Conservation (phyloP, 2,329 filamentous ascomycete genomes). For the Aspergillus felis region DNA sequence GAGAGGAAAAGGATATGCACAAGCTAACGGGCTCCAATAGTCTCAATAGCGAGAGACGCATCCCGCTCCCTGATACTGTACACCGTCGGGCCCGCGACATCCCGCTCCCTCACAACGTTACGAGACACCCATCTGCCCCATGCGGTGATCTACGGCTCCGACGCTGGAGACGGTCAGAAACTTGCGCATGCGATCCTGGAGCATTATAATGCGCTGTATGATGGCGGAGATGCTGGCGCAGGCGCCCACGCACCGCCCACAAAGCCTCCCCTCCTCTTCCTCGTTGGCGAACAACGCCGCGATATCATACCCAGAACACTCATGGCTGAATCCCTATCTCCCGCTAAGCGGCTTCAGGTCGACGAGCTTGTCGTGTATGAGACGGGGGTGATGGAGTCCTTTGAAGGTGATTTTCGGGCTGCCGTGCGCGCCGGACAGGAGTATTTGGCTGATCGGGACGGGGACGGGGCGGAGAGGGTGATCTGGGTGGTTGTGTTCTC, state of each 20-base stretch:
- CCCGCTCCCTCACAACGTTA: slow-evolving; percentile 62
- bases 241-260: slow-evolving; percentile 43
- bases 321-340: slow-evolving; percentile 53
- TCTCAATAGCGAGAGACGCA: slow-evolving; percentile 7
- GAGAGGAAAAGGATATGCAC: neutral
- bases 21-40: neutral
- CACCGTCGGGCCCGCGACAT: slow-evolving; percentile 48
- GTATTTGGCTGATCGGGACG: slow-evolving; percentile 29
- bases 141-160: slow-evolving; percentile 67
- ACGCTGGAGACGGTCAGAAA: slow-evolving; percentile 79
- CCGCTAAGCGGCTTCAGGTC: slow-evolving; percentile 57
- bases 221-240: slow-evolving; percentile 3
- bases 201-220: slow-evolving; percentile 59
- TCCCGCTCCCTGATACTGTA: slow-evolving; percentile 38
- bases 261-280: slow-evolving; percentile 67
- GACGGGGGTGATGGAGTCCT: slow-evolving; percentile 76
- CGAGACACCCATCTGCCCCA: slow-evolving; percentile 40
- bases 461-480: slow-evolving; percentile 5
- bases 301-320: slow-evolving; percentile 86
- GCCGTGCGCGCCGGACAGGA: slow-evolving; percentile 47
- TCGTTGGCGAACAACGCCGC: slow-evolving; percentile 83
- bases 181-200: slow-evolving; percentile 73
- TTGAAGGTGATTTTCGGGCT: slow-evolving; percentile 61
- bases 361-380: slow-evolving; percentile 83
- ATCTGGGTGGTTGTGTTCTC: slow-evolving; percentile 52